Base-by-base conservation (phyloP, 768 basidiomycete genomes). In the Coprinellus aureogranulatus region DNA sequence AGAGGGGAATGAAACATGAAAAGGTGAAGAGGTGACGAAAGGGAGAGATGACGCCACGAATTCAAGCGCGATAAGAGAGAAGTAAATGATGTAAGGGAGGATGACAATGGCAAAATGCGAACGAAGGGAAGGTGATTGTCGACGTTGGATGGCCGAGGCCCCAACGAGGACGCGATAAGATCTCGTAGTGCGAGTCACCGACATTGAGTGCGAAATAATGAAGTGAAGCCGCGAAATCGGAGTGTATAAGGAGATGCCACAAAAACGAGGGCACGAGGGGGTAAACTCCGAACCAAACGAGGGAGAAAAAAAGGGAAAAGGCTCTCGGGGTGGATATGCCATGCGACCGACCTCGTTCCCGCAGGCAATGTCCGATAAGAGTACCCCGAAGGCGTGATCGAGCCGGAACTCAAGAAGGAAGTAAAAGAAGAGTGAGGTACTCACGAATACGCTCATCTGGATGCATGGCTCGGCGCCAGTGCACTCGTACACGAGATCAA, bases 401-500 rank as follows among this genome's bases (percentile, higher is more conserved):
- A 1, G 52, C 2, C 30, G 27, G 44, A 34, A 6, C 50, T 26
- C 14, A 23, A 40, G 25, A 46, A 31, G 26, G 27, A 42, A 40
- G 45, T 52, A 57, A 37, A 31, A 50, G 53, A 57, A 60, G 58
- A 50, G 60, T 49, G 57, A 28, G 59, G 39, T 49, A 81, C 92
- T 79, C 75, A 94, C 92, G 74, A 90, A 85, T 60, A 95, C 81
- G 51, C 90, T 88, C 85, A 92, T 87, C 69, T 96, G 93, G 67
- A 96, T 92, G 67, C 90, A 92, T 34, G 85, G 80, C 71, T 96
- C 94, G 2, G 92, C 93, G 60, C 95, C 95, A 12, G 94, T 94
- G 73, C 95, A 98, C 72, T 98, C 95, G 66, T 95, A 91, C 49
- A 98, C 88, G 67, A 91, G 78, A 70, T 97, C 94, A 73, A 93